phyloP scores from a whole-genome alignment of 2,329 filamentous ascomycete species.

The Trichophyton verrucosum region DNA sequence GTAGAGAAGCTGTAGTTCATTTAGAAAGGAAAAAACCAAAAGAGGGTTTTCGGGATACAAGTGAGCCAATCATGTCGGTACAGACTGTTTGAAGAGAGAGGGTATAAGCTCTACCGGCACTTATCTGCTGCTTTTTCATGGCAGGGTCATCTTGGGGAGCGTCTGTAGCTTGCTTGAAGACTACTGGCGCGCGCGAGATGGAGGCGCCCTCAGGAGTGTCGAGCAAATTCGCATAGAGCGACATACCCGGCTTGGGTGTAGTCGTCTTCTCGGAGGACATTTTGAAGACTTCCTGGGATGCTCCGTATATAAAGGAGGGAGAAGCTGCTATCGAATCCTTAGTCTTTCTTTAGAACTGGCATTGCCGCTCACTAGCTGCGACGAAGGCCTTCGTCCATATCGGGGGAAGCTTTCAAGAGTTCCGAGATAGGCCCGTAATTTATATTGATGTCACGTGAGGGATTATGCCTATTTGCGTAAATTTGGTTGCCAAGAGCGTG shows the following conservation, averaged over 20 bases:
- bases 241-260: conserved; percentile 38
- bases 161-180: conserved; percentile 50
- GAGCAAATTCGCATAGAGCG: conserved; percentile 75
- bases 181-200: conserved; percentile 64
- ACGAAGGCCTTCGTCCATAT: no score
- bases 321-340: no score
- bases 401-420: no score
- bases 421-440: no score
- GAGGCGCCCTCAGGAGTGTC: conserved; percentile 46
- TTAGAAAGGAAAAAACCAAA: conserved; percentile 14
- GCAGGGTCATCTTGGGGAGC: conserved; percentile 37
- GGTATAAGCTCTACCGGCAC: conserved; percentile 46
- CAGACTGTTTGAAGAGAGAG: conserved; percentile 15
- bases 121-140: conserved; percentile 53
- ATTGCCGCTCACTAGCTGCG: no score
- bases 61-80: conserved; percentile 35
- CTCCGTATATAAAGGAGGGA: no score
- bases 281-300: no score
- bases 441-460: no score
- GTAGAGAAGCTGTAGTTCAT: conserved; percentile 47
- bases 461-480: no score
- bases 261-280: conserved; percentile 17
- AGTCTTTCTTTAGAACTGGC: no score
- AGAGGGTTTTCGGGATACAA: conserved; percentile 23
- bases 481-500: no score